Percentiles rank a stretch among this genome's conserved stretches.
Conservation (phyloP, 2,329 filamentous ascomycete species). For the Fusarium equiseti region DNA sequence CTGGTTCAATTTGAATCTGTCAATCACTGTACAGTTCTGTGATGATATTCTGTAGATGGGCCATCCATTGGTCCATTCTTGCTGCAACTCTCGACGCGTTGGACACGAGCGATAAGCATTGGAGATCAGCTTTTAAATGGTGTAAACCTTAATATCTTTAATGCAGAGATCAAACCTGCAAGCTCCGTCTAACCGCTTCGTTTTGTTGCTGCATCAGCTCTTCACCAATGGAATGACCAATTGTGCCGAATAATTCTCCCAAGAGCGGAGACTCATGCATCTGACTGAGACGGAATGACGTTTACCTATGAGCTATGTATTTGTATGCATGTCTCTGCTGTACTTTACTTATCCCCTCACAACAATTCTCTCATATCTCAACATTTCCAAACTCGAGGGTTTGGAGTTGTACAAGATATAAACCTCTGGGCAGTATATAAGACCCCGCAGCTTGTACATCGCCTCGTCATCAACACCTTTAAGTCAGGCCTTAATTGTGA, state of each 20-base stretch:
- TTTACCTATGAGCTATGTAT: slow-evolving; percentile 10
- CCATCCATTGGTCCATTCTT: not conserved
- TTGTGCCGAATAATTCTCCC: slow-evolving; percentile 36
- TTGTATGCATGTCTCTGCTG: slow-evolving; percentile 1
- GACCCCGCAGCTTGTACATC: slow-evolving; percentile 10
- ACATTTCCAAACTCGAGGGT: not conserved
- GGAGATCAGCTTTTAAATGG: not conserved
- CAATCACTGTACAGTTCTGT: not conserved
- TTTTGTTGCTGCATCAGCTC: slow-evolving; percentile 5
- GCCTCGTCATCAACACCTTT: not conserved
- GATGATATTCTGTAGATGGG: not conserved
- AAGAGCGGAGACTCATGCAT: slow-evolving; percentile 31
- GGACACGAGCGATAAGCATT: not conserved
- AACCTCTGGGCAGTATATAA: not conserved
- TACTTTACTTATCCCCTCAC: slow-evolving; percentile 19
- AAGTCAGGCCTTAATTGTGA: not conserved
- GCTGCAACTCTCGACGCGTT: not conserved
- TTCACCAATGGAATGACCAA: slow-evolving; percentile 27
- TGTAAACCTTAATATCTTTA: not conserved
- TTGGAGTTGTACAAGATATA: not conserved
- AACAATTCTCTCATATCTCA: slow-evolving; percentile 12
- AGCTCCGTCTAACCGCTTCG: slow-evolving; percentile 4
- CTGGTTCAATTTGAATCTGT: slow-evolving; percentile 2
- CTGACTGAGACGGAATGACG: slow-evolving; percentile 26
- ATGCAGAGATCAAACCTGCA: not conserved